Percentiles rank a stretch among this genome's conserved stretches.
These are phyloP conservation scores for Cladophialophora psammophila DNA, from an alignment of 2,329 filamentous ascomycete genomes.

Conservation along the genomic window DNA sequence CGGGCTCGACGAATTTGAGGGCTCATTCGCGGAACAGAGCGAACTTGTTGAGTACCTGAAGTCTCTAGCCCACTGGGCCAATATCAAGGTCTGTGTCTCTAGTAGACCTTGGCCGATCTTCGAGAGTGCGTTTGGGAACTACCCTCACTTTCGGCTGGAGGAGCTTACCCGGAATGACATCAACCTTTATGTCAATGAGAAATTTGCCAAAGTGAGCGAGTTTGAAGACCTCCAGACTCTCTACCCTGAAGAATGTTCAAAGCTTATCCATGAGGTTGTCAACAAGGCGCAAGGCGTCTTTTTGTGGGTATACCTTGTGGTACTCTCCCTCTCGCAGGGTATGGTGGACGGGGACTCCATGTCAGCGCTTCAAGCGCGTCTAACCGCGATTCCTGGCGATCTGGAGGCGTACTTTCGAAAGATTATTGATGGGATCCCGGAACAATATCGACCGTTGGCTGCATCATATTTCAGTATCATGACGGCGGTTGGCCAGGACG, in stretches of 20 bases:
- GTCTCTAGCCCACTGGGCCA: background rate
- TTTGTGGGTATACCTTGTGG: slow-evolving; percentile 17
- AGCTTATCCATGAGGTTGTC: slow-evolving; percentile 1
- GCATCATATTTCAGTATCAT: background rate
- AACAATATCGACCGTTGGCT: background rate
- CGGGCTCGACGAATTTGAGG: slow-evolving; percentile 19
- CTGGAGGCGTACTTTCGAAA: slow-evolving; percentile 1
- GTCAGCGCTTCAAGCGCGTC: background rate
- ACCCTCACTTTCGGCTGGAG: background rate
- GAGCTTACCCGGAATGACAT: slow-evolving; percentile 3
- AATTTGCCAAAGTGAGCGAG: background rate
- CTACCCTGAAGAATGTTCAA: background rate
- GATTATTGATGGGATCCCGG: background rate
- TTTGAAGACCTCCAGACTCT: background rate
- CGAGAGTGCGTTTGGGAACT: background rate
- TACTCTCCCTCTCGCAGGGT: background rate
- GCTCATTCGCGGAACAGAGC: background rate
- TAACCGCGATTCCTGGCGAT: background rate
- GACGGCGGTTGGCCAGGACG: too few species aligned
- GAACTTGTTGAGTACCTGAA: background rate
- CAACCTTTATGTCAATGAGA: background rate
- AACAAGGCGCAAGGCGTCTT: slow-evolving; percentile 14
- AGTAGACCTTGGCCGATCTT: slow-evolving; percentile 2
- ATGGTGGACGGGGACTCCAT: background rate
- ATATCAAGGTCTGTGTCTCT: slow-evolving; percentile 11